Evolutionary conservation across 768 basidiomycete species (phyloP), one percentile per base, ranked within the genome.

Genomic region (Rhodocollybia butyracea): DNA sequence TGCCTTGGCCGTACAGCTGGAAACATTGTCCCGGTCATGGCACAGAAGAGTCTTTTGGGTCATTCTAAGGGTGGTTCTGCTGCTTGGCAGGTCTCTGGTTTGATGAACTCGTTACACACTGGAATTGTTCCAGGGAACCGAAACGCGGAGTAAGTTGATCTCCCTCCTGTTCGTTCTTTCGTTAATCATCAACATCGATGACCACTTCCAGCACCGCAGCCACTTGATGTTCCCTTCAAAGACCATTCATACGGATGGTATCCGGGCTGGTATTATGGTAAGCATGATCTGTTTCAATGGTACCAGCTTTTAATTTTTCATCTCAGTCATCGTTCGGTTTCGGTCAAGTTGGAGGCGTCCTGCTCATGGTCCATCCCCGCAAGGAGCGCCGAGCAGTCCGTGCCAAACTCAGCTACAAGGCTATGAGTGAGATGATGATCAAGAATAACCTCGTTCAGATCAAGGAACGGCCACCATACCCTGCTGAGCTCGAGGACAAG

Each of bases 51-150:
- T 69, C 79, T 99, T 47, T 88, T 96, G 29, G 97, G 97, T 58
- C 96, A 99, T 68, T 88, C 96, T 11, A 99, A 99, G 79, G 97
- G 97, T 70, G 97, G 96, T 58, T 92, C 97, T n/a, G 96, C 96
- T 53, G 91, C 94, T 2, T 98, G 94, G 96, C 92, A 94, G 73
- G 84, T 97, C 80, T 88, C 86, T 63, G 97, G 97, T 61, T 78
- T 98, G 54, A 72, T 94, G 53, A 94, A 99, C 69, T 85, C 86
- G 11, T 80, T 99, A 58, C 79, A 77, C 59, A 84, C 85, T 42
- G 97, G 95, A 51, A 81, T 96, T 59, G 79, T 99, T 60, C 95
- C 97, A 6, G 95, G 94, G 39, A 98, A 98, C 70, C 85, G 93
- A 61, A 98, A 96, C 69, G 91, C 89, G 77, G 94, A 98, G 88